Evolutionary conservation across 768 basidiomycete species (phyloP).

Genomic region (Tricholoma terreum): DNA sequence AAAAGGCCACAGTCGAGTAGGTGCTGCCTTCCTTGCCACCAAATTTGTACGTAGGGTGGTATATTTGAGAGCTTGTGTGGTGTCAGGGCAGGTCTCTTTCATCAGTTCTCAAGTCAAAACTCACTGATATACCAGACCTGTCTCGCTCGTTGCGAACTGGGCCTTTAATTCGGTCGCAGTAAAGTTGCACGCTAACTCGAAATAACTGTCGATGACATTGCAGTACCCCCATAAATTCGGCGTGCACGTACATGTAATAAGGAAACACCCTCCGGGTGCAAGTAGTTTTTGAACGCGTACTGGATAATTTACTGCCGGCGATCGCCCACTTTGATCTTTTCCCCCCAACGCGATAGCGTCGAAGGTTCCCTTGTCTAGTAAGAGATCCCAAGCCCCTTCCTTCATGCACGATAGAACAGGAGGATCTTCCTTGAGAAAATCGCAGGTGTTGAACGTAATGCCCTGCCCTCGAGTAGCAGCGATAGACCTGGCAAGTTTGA

Average conservation of each 20-base stretch:
- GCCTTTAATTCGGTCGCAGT: constrained; percentile 70
- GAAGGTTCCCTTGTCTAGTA: constrained; percentile 87
- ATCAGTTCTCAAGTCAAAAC: constrained; percentile 15
- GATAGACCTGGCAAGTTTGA: constrained; percentile 59
- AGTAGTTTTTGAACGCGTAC: constrained; percentile 51
- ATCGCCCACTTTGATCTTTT: constrained; percentile 50
- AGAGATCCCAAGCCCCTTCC: constrained; percentile 58
- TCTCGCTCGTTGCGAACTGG: constrained; percentile 46
- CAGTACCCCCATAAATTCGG: background rate
- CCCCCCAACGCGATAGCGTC: constrained; percentile 78
- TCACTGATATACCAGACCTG: constrained; percentile 64
- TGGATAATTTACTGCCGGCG: constrained; percentile 61
- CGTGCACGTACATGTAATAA: constrained; percentile 70
- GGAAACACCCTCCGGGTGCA: constrained; percentile 63
- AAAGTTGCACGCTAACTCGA: constrained; percentile 69
- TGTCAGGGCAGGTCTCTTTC: background rate
- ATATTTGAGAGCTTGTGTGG: constrained; percentile 58
- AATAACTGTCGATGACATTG: background rate
- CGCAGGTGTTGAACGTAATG: constrained; percentile 57
- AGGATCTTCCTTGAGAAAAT: constrained; percentile 62
- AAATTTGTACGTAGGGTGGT: constrained; percentile 70
- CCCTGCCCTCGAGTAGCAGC: constrained; percentile 41
- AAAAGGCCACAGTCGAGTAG: constrained; percentile 72
- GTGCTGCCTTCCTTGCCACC: constrained; percentile 75
- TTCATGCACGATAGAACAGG: constrained; percentile 24